A percentile compares a stretch with the other conserved stretches of the same genome.
Evolutionary conservation across 345 rosid species (phyloP).

Genomic region (Boechera retrofracta): DNA sequence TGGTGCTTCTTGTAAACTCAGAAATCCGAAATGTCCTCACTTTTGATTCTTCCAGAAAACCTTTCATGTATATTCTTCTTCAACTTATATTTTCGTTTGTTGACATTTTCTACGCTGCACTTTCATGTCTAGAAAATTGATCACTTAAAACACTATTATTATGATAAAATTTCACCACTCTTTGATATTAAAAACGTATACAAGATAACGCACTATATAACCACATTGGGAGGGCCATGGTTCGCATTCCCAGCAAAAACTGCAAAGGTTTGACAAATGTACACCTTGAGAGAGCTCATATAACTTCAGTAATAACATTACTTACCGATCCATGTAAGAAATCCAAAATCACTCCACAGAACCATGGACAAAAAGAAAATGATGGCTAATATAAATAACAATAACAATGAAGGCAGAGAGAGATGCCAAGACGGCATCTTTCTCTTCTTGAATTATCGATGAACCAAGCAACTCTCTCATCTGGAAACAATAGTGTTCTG

Average conservation of each 20-base stretch:
- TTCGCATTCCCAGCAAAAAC: constrained; percentile 13
- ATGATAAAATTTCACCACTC: background rate
- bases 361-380: constrained; percentile 15
- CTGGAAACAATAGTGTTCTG: constrained; percentile 24
- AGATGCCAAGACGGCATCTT: constrained; percentile 11
- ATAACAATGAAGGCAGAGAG: constrained; percentile 30
- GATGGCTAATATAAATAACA: constrained; percentile 33
- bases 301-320: constrained; percentile 2
- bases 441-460: constrained; percentile 27
- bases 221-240: constrained; percentile 26
- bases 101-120: background rate
- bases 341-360: constrained; percentile 26
- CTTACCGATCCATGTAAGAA: constrained; percentile 18
- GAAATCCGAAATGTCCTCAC: background rate
- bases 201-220: constrained; percentile 11
- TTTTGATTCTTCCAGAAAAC: background rate
- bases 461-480: constrained; percentile 34
- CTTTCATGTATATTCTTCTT: background rate
- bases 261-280: constrained; percentile 20
- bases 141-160: background rate
- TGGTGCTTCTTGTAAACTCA: background rate
- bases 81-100: background rate
- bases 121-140: background rate
- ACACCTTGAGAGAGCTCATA: constrained; percentile 31
- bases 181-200: background rate